phyloP scores from a whole-genome alignment of 257 asterid species.

The Lycium ferocissimum region DNA sequence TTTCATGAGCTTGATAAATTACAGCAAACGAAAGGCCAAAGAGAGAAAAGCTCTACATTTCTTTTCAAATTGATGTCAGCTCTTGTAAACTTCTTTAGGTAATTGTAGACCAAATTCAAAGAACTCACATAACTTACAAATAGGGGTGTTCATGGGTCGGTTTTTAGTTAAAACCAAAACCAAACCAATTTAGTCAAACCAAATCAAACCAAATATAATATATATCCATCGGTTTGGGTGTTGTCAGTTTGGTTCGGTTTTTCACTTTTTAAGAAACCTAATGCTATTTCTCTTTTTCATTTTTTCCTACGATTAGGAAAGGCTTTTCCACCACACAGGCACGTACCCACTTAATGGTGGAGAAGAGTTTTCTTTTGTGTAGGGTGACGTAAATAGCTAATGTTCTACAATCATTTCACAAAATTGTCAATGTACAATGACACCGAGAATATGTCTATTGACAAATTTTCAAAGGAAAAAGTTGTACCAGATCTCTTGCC shows the following conservation, averaged over 20 bases:
- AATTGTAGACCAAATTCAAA: neutral
- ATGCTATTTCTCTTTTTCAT: no score
- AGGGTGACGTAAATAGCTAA: conserved; percentile 18
- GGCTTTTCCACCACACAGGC: neutral
- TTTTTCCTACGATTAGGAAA: no score
- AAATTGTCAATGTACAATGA: neutral
- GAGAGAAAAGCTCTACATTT: neutral
- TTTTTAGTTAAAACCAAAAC: no score
- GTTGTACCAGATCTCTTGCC: conserved; percentile 1
- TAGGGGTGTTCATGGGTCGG: no score
- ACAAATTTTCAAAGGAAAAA: neutral
- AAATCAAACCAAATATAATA: no score
- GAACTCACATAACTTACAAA: conserved; percentile 14
- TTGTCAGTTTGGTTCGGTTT: no score
- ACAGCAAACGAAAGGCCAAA: neutral
- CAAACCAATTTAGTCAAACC: no score
- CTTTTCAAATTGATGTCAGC: neutral
- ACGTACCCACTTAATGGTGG: neutral
- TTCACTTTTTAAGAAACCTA: no score
- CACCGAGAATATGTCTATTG: conserved; percentile 1
- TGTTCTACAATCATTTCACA: conserved; percentile 10
- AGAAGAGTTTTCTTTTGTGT: neutral
- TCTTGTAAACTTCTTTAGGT: conserved; percentile 1
- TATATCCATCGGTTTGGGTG: no score
- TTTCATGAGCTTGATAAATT: conserved; percentile 20